phyloP scores from a whole-genome alignment of 2,329 filamentous ascomycete species.

The Ophiostoma australiae region DNA sequence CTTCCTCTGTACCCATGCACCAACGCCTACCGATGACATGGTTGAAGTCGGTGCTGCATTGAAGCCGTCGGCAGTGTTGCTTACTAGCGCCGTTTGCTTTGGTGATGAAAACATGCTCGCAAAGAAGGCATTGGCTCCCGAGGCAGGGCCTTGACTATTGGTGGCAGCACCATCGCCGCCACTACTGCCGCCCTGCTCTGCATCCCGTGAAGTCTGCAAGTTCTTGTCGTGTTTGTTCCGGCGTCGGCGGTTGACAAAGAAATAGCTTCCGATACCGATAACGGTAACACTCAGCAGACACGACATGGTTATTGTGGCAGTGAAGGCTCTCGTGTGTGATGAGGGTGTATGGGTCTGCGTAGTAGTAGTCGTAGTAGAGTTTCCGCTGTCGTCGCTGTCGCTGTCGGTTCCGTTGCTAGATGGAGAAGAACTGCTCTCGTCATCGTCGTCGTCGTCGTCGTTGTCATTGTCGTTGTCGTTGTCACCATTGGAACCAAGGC shows the following conservation, averaged over 20 bases:
- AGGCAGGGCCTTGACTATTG: not conserved
- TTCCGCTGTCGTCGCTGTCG: not conserved
- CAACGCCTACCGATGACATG: conserved; percentile 21
- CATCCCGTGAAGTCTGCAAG: not conserved
- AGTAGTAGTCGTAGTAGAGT: not conserved
- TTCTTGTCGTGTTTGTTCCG: not conserved
- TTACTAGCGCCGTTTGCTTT: not conserved
- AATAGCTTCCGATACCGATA: not conserved
- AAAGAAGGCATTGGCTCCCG: not conserved
- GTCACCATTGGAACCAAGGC: not conserved
- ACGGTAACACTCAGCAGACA: conserved; percentile 7
- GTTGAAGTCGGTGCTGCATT: not conserved
- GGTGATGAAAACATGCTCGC: not conserved
- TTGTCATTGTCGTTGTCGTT: not conserved
- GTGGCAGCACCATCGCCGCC: not conserved
- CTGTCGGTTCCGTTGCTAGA: not conserved
- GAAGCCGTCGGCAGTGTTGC: not conserved
- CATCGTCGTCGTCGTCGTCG: not conserved
- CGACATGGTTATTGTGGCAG: conserved; percentile 17
- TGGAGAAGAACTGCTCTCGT: not conserved
- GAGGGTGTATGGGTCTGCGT: not conserved
- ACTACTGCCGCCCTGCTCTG: not conserved
- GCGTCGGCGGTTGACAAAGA: not conserved
- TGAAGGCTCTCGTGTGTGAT: conserved; percentile 13
- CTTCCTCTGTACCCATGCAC: conserved; percentile 19